Percentiles rank a stretch among this genome's conserved stretches.
Evolutionary conservation across 2,329 filamentous ascomycete species (phyloP).

Genomic region (Sporothrix sp.): DNA sequence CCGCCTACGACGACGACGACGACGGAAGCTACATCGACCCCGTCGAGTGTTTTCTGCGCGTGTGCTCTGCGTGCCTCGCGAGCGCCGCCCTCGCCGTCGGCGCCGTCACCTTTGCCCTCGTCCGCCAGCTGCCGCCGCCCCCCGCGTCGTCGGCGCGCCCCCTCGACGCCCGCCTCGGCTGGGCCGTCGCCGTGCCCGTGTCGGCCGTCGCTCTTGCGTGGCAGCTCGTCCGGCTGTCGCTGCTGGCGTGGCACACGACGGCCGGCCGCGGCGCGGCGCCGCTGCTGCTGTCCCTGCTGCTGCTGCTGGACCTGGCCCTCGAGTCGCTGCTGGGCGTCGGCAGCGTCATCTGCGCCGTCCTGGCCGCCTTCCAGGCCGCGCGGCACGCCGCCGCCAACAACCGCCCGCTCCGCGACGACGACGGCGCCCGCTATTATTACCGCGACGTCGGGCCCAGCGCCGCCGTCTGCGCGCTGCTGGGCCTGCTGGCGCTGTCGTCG

Average conservation of each 20-base stretch:
- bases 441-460: constrained; percentile 12
- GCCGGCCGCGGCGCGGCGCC: not conserved
- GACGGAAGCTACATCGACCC: constrained; percentile 1
- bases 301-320: constrained; percentile 4
- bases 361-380: constrained; percentile 17
- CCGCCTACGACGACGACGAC: not conserved
- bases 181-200: constrained; percentile 13
- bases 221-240: constrained; percentile 7
- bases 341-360: constrained; percentile 12
- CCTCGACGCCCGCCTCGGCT: constrained; percentile 13
- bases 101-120: constrained; percentile 10
- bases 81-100: constrained; percentile 9
- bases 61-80: constrained; percentile 10
- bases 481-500: constrained; percentile 8
- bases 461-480: constrained; percentile 4
- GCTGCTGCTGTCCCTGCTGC: not conserved
- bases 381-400: constrained; percentile 14
- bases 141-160: not conserved
- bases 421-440: not conserved
- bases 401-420: not conserved
- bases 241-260: not conserved
- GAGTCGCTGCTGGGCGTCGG: constrained; percentile 12
- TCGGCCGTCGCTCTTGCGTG: constrained; percentile 10
- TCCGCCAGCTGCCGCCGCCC: constrained; percentile 2
- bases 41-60: constrained; percentile 11